Evolutionary conservation across 768 basidiomycete species (phyloP), one percentile per base, ranked within the genome.

Genomic region (Agaricus bisporus): DNA sequence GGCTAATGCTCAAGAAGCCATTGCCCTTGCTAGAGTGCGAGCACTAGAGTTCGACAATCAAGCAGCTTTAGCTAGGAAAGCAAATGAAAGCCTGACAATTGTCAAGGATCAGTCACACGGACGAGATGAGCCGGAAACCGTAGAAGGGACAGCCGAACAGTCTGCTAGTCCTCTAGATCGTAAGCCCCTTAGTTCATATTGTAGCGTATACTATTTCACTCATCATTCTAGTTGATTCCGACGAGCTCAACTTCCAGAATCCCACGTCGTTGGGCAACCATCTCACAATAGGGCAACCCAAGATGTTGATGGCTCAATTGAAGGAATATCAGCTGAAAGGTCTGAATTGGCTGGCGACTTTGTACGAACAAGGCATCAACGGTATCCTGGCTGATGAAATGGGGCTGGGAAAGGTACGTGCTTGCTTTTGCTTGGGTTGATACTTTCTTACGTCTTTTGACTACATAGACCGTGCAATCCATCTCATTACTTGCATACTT

Each of bases 241-340:
- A 97, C 63, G 95, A 98, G 64, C 83, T 99, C 37, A 98, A 99
- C 71, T 98, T 99, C 84, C 95, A 98, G 71, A 98, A 99, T 64
- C 97, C 97, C 7, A 92, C 93, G 4, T 91, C 91, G 14, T 70
- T 95, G 59, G 88, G 79, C 43, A 93, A 91, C 8, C 82, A 84
- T 8, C 70, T 94, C 59, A 91, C 88, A 4, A 87, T 98, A 60
- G 80, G 81, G 17, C 97, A 99, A 64, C 97, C 97, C 6, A 84
- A 83, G 68, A 95, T 98, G 90, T 75, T 99, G 57, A 92, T 93
- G 81, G 93, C 94, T 7, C 90, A 92, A 60, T 73, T 99, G 50
- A 99, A 99, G 69, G 97, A 99, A 67, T 99, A 98, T 66, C 97
- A 99, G 66, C 69, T 99, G 53, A 98, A 98, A 64, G 97, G 97